Conservation (phyloP, 331 rosid species). For the Phaseolus coccineus region DNA sequence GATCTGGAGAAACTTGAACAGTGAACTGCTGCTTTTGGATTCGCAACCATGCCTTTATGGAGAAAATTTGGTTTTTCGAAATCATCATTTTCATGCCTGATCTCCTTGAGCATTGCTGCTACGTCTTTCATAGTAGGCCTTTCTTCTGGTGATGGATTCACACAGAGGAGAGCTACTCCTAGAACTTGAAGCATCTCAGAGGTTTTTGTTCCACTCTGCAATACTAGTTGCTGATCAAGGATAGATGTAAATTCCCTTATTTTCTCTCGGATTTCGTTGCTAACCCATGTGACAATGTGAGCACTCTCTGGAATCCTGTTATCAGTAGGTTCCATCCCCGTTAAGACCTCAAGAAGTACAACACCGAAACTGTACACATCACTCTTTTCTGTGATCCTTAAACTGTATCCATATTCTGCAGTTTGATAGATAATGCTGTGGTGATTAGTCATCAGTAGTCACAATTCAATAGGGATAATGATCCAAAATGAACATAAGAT, state of each 20-base stretch:
- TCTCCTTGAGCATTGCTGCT: slow-evolving; percentile 91
- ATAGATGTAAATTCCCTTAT: slow-evolving; percentile 63
- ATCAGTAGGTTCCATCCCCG: slow-evolving; percentile 84
- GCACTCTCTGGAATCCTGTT: slow-evolving; percentile 73
- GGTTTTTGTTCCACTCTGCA: slow-evolving; percentile 78
- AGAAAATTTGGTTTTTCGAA: slow-evolving; percentile 66
- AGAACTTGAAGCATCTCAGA: slow-evolving; percentile 93
- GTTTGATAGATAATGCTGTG: slow-evolving; percentile 29
- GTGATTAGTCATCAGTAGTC: slow-evolving; percentile 38
- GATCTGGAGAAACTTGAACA: slow-evolving; percentile 95
- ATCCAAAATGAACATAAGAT: slow-evolving; percentile 26
- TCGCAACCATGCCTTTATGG: slow-evolving; percentile 56
- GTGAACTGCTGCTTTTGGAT: slow-evolving; percentile 72
- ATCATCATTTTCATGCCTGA: slow-evolving; percentile 68
- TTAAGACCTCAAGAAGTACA: slow-evolving; percentile 81
- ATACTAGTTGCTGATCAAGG: slow-evolving; percentile 78
- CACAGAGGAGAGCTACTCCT: slow-evolving; percentile 90
- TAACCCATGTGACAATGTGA: slow-evolving; percentile 84
- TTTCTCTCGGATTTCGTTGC: slow-evolving; percentile 66
- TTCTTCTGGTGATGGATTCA: slow-evolving; percentile 80
- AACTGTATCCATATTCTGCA: slow-evolving; percentile 96
- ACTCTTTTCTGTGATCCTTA: slow-evolving; percentile 92
- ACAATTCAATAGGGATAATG: slow-evolving; percentile 19
- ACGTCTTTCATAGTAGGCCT: slow-evolving; percentile 95
- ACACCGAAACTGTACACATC: slow-evolving; percentile 97